Evolutionary conservation across 208 protist genomes (phyloP).

Genomic region (Crithidia thermophila): DNA sequence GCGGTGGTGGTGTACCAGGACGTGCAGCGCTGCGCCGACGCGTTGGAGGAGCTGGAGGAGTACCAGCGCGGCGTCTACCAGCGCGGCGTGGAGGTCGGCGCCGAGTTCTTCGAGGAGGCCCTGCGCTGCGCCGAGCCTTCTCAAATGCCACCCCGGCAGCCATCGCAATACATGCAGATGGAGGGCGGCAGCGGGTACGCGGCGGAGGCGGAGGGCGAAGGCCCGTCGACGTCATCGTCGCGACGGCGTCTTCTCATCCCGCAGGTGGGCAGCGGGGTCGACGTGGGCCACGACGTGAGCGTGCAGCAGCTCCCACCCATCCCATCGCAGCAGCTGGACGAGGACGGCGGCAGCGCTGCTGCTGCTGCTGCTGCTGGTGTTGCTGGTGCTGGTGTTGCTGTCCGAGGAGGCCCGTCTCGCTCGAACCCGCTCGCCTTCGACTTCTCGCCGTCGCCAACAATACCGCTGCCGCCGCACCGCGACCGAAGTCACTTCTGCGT

Average conservation of each 20-base stretch:
- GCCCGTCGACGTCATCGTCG: background rate
- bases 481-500: background rate
- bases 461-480: background rate
- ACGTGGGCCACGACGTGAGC: slow-evolving; percentile 5
- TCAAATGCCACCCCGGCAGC: too few relatives aligned
- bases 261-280: background rate
- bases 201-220: background rate
- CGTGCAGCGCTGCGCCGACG: slow-evolving; percentile 51
- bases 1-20: slow-evolving; percentile 49
- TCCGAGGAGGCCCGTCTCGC: background rate
- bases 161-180: too few relatives aligned
- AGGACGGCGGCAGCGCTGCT: background rate
- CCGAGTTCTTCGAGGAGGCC: slow-evolving; percentile 18
- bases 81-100: slow-evolving; percentile 25
- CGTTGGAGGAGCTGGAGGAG: slow-evolving; percentile 42
- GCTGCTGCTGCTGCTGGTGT: too few relatives aligned
- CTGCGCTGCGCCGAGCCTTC: slow-evolving; percentile 1
- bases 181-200: too few relatives aligned
- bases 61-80: slow-evolving; percentile 41
- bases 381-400: too few relatives aligned
- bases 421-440: slow-evolving; percentile 9
- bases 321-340: background rate
- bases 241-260: background rate
- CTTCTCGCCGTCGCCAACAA: background rate
- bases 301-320: background rate